phyloP scores from a whole-genome alignment of 73 alveolate genomes.

The Paramecium biaurelia region DNA sequence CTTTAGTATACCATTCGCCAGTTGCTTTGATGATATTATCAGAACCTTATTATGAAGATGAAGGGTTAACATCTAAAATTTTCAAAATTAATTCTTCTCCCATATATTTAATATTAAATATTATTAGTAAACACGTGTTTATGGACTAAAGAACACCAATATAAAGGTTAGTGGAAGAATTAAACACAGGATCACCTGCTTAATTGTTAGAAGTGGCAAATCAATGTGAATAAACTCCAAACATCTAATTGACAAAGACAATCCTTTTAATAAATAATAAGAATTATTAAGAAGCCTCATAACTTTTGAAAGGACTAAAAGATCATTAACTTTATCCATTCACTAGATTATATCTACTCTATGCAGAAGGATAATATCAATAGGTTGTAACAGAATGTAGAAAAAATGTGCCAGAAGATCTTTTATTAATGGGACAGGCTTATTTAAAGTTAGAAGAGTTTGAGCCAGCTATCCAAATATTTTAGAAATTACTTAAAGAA shows the following conservation, averaged over 20 bases:
- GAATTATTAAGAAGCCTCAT: neutral
- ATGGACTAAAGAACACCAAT: slow-evolving; percentile 49
- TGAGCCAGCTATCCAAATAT: neutral
- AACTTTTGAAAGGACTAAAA: neutral
- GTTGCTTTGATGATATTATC: neutral
- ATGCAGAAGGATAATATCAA: neutral
- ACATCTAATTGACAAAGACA: neutral
- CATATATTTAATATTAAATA: neutral
- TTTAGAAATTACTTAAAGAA: neutral
- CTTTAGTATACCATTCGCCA: neutral
- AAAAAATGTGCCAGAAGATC: neutral
- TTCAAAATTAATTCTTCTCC: neutral
- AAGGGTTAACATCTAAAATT: neutral
- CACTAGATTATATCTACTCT: neutral
- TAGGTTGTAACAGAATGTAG: neutral
- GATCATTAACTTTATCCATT: neutral
- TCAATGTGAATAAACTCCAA: slow-evolving; percentile 22
- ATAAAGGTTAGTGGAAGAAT: neutral
- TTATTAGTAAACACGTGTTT: slow-evolving; percentile 38
- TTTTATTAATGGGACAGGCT: neutral
- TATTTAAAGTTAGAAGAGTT: neutral
- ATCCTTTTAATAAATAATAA: neutral
- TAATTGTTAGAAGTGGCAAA: neutral
- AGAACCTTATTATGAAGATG: neutral
- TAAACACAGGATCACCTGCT: slow-evolving; percentile 18